Base-by-base conservation (phyloP, 2,329 filamentous ascomycete species). In the Ceratocystis destructans region DNA sequence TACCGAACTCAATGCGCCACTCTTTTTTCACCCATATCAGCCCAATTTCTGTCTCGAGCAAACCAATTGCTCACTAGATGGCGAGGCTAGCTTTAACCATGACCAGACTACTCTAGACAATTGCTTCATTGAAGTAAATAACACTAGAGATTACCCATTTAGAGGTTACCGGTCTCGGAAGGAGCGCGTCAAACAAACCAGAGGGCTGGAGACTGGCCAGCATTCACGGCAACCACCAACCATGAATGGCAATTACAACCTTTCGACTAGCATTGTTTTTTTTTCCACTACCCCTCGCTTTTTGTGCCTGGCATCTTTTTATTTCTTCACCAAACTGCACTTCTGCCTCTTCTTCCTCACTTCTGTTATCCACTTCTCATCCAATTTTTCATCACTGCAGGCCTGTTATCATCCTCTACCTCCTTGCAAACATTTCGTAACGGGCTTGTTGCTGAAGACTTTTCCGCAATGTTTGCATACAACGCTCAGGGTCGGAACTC, bases 401-500 rank as follows among this genome's bases (percentile, higher is more conserved):
- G 31, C 55, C 31, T 59, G 62, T 41, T 45, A 64, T 53, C 46
- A 50, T 25, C 44, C 25, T 31, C 45, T 31, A 7, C 48, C 28
- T 53, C 62, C 62, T 53, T n/a, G 62, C 62, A 33, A 50, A 64
- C 46, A 33, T 64, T 44, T 44, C 55, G 31, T 20, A 37, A 31
- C 31, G 2, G 55, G 62, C 22, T 64, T 64, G 62, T 41, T 64
- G 46, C 28, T 33, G 31, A 59, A 48, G 20, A 46, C 25, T 55
- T 66, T 44, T 28, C 33, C 59, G 48, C 50, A 45, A 66, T 66
- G 65, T 61, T 66, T 50, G 50, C 59, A 25, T 66, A 53, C 65
- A 66, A 63, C 28, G 25, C 65, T n/a, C 59, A 62, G 44, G 44
- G 45, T 53, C 64, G 55, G 55, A 59, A 33, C 59, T 44, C 33